These are phyloP conservation scores for Inosperma sp. DNA, from an alignment of 768 basidiomycete genomes.

Conservation along the genomic window DNA sequence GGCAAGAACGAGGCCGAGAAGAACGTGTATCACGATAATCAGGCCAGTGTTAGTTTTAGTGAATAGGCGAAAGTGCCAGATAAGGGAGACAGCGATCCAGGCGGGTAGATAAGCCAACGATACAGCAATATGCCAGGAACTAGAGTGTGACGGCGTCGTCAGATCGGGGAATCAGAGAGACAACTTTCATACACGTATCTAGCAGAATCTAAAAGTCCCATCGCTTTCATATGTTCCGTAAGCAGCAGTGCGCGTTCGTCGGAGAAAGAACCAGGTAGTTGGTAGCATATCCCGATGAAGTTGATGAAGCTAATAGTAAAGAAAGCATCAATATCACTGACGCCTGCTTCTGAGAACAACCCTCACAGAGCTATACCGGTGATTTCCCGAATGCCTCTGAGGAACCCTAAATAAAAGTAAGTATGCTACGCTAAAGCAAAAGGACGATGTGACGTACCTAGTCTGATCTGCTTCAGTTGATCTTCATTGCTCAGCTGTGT, in stretches of 20 bases:
- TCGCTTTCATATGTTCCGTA: too few relatives aligned
- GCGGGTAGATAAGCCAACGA: too few relatives aligned
- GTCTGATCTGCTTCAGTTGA: conserved; percentile 48
- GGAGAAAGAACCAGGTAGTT: conserved; percentile 66
- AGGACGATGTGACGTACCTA: conserved; percentile 41
- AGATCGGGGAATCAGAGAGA: background rate
- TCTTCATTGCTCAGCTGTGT: conserved; percentile 62
- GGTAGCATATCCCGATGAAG: conserved; percentile 71
- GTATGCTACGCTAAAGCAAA: background rate
- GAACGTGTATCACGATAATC: conserved; percentile 60
- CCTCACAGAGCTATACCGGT: too few relatives aligned
- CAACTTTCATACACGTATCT: conserved; percentile 51
- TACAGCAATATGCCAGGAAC: conserved; percentile 67
- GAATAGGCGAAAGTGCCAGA: conserved; percentile 67
- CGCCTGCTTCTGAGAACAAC: conserved; percentile 24
- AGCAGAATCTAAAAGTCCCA: too few relatives aligned
- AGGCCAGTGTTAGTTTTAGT: conserved; percentile 52
- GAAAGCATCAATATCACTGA: conserved; percentile 36
- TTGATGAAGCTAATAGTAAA: too few relatives aligned
- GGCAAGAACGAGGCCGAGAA: too few relatives aligned
- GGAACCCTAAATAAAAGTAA: conserved; percentile 41
- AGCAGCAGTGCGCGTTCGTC: conserved; percentile 71
- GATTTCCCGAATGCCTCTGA: too few relatives aligned
- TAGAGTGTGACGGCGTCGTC: conserved; percentile 24
- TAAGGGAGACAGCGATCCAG: too few relatives aligned